Evolutionary conservation across 192 early-diverging fungal species (phyloP), one percentile per base, ranked within the genome.

Genomic region (Coemansia sp.): DNA sequence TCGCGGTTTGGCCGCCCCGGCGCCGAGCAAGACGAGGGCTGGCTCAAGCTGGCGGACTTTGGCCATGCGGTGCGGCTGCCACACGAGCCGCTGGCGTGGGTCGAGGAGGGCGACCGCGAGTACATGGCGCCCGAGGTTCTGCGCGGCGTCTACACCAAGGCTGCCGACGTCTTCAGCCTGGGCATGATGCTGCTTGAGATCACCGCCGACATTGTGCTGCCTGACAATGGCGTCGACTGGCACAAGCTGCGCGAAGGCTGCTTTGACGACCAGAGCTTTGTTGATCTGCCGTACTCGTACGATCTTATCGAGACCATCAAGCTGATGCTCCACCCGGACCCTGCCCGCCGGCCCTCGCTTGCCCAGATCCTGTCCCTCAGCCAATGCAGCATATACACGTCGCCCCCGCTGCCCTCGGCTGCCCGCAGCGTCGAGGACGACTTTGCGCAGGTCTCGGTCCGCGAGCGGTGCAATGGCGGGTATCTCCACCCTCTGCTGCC

Each of bases 81-180:
- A 16, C 62, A 64, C 61, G 63, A 53, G 41, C 64, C 64, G 16
- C 64, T 60, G 46, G 68, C 64, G 30, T 68, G 74, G 64, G 72
- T 76, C 51, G 73, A 77, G 20, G 97, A 99, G 76, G 97, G 97
- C 3, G 97, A 99, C 83, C 89, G 96, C 59, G 86, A 86, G 45
- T 99, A 99, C 63, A 88, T 99, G 75, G 94, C 97, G 8, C 91
- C 92, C 9, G 97, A 99, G 71, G 73, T 95, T 10, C 72, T 98
- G 66, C 80, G 68, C 20, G 86, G 85, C 8, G 66, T 73, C 21
- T 94, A 89, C 81, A 87, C 88, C 60, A 90, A 89, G 38, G 87
- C 90, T 0, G 93, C 93, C 0, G 97, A 99, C 68, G 81, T 99
- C 21, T 98, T 96, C 65, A 96, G 96, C 74, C 85, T 98, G 16